Percentiles rank a stretch among this genome's conserved stretches.
phyloP scores from a whole-genome alignment of 495 filamentous ascomycete genomes.

The Rhypophila decipiens region DNA sequence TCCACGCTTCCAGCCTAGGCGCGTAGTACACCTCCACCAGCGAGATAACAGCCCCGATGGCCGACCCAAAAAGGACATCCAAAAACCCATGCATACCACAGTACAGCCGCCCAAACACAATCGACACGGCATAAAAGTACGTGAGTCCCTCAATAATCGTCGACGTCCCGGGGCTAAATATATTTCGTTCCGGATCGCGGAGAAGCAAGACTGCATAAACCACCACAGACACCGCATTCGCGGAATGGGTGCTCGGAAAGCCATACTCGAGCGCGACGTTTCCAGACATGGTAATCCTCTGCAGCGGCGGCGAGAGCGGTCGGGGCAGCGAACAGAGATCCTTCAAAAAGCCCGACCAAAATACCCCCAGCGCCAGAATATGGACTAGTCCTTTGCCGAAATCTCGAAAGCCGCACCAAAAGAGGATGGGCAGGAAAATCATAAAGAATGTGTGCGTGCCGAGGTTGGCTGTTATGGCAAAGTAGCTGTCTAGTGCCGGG shows the following conservation, averaged over 20 bases:
- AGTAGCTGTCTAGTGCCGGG: constrained; percentile 85
- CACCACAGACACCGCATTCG: constrained; percentile 91
- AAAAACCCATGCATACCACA: constrained; percentile 98
- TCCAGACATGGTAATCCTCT: constrained; percentile 94
- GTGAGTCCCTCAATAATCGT: constrained; percentile 57
- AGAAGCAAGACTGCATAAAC: constrained; percentile 72
- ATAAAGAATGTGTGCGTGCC: constrained; percentile 99
- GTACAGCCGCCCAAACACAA: constrained; percentile 84
- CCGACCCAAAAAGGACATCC: constrained; percentile 73
- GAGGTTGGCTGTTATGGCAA: constrained; percentile 92
- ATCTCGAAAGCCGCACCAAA: constrained; percentile 84
- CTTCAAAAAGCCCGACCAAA: constrained; percentile 89
- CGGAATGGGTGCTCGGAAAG: constrained; percentile 93
- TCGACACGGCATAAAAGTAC: constrained; percentile 83
- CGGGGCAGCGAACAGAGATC: constrained; percentile 92
- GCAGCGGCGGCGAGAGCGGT: constrained; percentile 85
- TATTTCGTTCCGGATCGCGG: constrained; percentile 46
- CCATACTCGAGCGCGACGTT: constrained; percentile 93
- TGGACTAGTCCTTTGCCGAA: constrained; percentile 82
- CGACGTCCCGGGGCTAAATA: constrained; percentile 44
- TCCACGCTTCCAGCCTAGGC: constrained; percentile 57
- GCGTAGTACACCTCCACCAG: constrained; percentile 68
- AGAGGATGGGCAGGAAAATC: constrained; percentile 83
- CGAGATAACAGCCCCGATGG: constrained; percentile 61
- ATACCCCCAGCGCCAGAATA: constrained; percentile 81